Evolutionary conservation across 257 asterid genomes (phyloP).

Genomic region (Linaria vulgaris): DNA sequence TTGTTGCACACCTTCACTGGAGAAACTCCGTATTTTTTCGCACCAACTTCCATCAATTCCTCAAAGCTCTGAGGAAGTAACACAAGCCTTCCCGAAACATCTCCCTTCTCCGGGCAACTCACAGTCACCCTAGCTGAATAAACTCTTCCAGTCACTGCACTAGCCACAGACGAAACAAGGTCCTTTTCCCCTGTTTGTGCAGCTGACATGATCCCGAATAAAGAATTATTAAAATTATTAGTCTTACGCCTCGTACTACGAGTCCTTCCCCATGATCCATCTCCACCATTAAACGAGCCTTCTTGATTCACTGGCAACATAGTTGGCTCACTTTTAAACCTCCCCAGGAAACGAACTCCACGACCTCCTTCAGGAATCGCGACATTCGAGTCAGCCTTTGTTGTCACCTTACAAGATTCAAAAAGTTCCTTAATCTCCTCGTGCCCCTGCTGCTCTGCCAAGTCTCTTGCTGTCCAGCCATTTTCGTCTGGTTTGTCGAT

Average conservation of each 20-base stretch:
- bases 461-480: slow-evolving; percentile 50
- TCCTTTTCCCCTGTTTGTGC: slow-evolving; percentile 25
- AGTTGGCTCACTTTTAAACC: slow-evolving; percentile 43
- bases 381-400: slow-evolving; percentile 8
- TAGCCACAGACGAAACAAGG: slow-evolving; percentile 20
- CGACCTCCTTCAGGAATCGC: slow-evolving; percentile 27
- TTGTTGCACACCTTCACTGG: slow-evolving; percentile 40
- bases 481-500: slow-evolving; percentile 31
- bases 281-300: slow-evolving; percentile 16
- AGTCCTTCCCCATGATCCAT: slow-evolving; percentile 25
- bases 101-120: slow-evolving; percentile 64
- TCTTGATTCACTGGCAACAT: slow-evolving; percentile 26
- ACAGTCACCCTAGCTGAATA: slow-evolving; percentile 47
- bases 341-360: slow-evolving; percentile 47
- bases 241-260: slow-evolving; percentile 43
- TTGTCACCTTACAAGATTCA: slow-evolving; percentile 23
- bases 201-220: slow-evolving; percentile 68
- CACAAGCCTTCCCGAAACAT: slow-evolving; percentile 44
- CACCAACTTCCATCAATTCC: slow-evolving; percentile 52
- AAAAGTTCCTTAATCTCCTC: slow-evolving; percentile 46
- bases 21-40: slow-evolving; percentile 38
- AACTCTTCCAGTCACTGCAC: neutral
- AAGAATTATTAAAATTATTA: slow-evolving; percentile 50
- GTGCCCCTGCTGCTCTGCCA: slow-evolving; percentile 63
- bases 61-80: slow-evolving; percentile 48